Percentiles rank a stretch among this genome's conserved stretches.
Conservation (phyloP, 1,284 basidiomycete genomes). For the Sphaerobolus stellatus region DNA sequence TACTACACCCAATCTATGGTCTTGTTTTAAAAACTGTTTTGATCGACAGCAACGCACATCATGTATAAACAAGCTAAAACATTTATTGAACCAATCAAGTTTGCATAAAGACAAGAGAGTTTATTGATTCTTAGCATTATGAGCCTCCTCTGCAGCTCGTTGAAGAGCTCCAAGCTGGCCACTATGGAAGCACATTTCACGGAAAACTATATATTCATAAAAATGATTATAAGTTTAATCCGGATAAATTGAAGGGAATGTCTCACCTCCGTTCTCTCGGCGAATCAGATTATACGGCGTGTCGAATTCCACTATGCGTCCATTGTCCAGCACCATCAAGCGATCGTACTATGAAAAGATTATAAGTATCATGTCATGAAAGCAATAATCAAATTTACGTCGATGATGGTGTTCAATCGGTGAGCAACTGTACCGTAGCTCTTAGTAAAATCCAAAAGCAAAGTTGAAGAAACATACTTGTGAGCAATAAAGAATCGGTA, state of each 20-base stretch:
- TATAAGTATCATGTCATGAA: background rate
- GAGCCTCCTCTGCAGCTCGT: slow-evolving; percentile 45
- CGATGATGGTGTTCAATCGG: slow-evolving; percentile 12
- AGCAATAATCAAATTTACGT: background rate
- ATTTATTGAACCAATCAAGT: too few species aligned
- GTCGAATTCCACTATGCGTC: slow-evolving; percentile 73
- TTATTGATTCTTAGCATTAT: too few species aligned
- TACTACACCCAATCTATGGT: too few species aligned
- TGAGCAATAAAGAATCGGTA: slow-evolving; percentile 14
- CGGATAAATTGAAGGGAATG: background rate
- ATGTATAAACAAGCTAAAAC: too few species aligned
- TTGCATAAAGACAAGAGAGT: too few species aligned
- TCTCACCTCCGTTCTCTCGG: slow-evolving; percentile 55
- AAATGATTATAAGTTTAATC: slow-evolving; percentile 31
- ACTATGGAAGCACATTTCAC: slow-evolving; percentile 79
- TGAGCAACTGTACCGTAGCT: slow-evolving; percentile 7
- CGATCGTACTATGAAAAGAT: slow-evolving; percentile 13
- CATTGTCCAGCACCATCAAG: slow-evolving; percentile 16
- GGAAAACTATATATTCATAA: slow-evolving; percentile 49
- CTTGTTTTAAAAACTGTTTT: too few species aligned
- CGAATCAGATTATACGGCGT: slow-evolving; percentile 76
- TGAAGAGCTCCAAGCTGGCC: slow-evolving; percentile 73
- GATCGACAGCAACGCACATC: too few species aligned
- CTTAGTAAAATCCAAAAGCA: background rate
- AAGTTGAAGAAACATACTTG: slow-evolving; percentile 1